Evolutionary conservation across 2,329 filamentous ascomycete genomes (phyloP), one percentile per base, ranked within the genome.

Genomic region (Pseudomassariella vexata): DNA sequence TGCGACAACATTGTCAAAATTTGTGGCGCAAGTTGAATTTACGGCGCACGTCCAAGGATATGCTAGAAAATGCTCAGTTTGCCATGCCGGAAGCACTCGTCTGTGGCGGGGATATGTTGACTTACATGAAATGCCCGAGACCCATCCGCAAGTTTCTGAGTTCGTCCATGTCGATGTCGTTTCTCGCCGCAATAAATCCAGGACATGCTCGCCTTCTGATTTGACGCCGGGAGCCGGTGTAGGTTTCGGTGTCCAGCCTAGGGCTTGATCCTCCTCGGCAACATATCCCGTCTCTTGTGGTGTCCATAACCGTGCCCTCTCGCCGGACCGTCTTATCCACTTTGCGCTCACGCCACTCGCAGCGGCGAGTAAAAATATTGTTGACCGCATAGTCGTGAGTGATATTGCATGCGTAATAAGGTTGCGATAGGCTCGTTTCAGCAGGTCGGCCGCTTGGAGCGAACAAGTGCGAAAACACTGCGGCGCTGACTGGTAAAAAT

Each of bases 1-100:
- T 6, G 47, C 59, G 17, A 64, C 56, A 22, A 57, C 48, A n/a
- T 58, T 39, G 11, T 53, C 32, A 1, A 27, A 32, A 40, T 62
- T 57, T 2, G 59, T 63, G 5, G 46, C 40, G 23, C 52, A 55
- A 11, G 40, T 42, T 7, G 39, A 47, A 16, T 31, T 35, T 2
- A 32, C 25, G 2, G 28, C 44, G 19, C 52, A 56, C n/a, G 32
- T 32, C 23, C 43, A 41, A 1, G 53, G 31, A 7, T 39, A 41
- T 5, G 50, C 53, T 56, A 10, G 8, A 26, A 9, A 9, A 8
- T 9, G 24, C 12, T 9, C 7, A 7, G 24, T 9, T 20, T 3
- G 16, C 9, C 8, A 19, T 1, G 11, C n/a, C n/a, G n/a, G n/a
- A n/a, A n/a, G n/a, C n/a, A n/a, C n/a, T n/a, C n/a, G n/a, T n/a